phyloP scores from a whole-genome alignment of 768 basidiomycete genomes.

The Mycena olivaceomarginata region DNA sequence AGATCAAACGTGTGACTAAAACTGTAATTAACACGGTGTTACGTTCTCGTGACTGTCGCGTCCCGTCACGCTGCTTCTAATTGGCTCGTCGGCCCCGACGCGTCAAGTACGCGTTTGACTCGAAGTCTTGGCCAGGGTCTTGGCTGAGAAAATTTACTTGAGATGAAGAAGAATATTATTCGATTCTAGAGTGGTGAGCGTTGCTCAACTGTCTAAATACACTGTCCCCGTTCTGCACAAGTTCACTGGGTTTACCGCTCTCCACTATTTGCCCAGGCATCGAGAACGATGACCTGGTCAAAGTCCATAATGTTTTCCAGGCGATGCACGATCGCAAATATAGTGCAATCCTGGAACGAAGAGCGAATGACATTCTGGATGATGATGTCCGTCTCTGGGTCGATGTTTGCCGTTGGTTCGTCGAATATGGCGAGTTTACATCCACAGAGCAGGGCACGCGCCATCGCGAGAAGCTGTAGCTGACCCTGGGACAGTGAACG shows the following conservation, averaged over 20 bases:
- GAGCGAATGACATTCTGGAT: conserved; percentile 67
- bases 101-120: no score
- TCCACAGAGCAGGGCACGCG: conserved; percentile 73
- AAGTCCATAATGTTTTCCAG: conserved; percentile 70
- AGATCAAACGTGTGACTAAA: background rate
- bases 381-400: conserved; percentile 71
- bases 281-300: conserved; percentile 74
- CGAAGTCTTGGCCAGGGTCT: no score
- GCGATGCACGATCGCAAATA: conserved; percentile 73
- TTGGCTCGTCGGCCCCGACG: background rate
- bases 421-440: conserved; percentile 73
- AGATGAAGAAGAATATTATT: no score
- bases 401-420: conserved; percentile 61
- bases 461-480: conserved; percentile 71
- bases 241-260: conserved; percentile 62
- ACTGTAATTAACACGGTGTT: background rate
- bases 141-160: no score
- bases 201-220: conserved; percentile 59
- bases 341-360: conserved; percentile 68
- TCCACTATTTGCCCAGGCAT: conserved; percentile 72
- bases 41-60: background rate
- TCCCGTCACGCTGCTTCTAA: background rate
- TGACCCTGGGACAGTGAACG: conserved; percentile 46
- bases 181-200: background rate
- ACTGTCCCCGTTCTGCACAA: conserved; percentile 60